These are phyloP conservation scores for Chenopodium quinoa DNA, from an alignment of 148 eudicot genomes.

Conservation along the genomic window DNA sequence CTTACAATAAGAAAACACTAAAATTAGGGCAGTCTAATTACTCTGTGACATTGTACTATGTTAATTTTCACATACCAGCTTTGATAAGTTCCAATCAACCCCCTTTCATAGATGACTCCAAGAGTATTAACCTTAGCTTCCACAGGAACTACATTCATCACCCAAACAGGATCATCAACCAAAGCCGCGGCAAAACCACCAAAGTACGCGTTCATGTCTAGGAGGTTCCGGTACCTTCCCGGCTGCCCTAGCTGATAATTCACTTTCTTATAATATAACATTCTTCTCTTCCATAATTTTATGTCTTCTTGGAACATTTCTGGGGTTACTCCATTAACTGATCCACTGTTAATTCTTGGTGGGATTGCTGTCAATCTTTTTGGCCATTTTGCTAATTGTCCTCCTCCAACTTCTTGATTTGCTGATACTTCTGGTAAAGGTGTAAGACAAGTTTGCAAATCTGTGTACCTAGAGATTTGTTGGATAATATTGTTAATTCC, in stretches of 20 bases:
- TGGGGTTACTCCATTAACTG: conserved; percentile 45
- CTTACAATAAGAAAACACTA: background rate
- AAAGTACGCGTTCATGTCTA: conserved; percentile 77
- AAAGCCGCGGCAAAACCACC: conserved; percentile 86
- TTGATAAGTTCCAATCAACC: conserved; percentile 82
- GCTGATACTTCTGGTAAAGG: conserved; percentile 59
- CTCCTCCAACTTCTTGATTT: conserved; percentile 52
- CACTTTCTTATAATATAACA: conserved; percentile 60
- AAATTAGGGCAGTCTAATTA: background rate
- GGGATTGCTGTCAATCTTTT: conserved; percentile 48
- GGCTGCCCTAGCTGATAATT: conserved; percentile 59
- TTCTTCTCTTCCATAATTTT: conserved; percentile 57
- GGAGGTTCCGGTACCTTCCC: conserved; percentile 68
- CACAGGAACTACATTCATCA: conserved; percentile 79
- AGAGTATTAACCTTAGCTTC: conserved; percentile 71
- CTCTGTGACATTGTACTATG: background rate
- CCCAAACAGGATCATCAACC: conserved; percentile 66
- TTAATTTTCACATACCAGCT: conserved; percentile 28
- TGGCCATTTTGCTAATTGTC: conserved; percentile 67
- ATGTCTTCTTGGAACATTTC: conserved; percentile 42
- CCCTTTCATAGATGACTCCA: conserved; percentile 72
- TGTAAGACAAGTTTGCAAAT: conserved; percentile 58
- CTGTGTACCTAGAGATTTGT: conserved; percentile 56
- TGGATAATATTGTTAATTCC: background rate
- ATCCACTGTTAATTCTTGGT: conserved; percentile 58